Percentiles rank a stretch among this genome's conserved stretches.
Evolutionary conservation across 305 asterid genomes (phyloP).

Genomic region (Caryopteris hybrid): DNA sequence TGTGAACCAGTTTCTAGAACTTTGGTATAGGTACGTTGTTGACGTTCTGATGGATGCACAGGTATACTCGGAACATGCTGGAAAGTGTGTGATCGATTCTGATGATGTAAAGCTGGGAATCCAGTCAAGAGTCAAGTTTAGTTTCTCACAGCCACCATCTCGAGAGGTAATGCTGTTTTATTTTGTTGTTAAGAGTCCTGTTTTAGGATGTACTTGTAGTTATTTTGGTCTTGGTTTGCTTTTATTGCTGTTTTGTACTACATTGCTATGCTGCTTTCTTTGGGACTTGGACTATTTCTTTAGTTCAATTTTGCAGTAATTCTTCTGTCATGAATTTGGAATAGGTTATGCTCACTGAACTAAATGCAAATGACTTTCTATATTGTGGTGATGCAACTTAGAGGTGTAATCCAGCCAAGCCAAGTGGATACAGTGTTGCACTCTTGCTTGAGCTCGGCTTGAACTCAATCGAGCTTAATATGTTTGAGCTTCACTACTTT

Average conservation of each 20-base stretch:
- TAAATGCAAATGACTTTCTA: too few species aligned
- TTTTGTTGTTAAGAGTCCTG: background rate
- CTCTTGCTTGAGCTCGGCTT: background rate
- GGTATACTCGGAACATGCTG: conserved; percentile 84
- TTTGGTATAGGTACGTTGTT: conserved; percentile 77
- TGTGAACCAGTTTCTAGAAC: conserved; percentile 72
- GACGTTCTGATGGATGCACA: conserved; percentile 85
- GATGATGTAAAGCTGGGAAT: conserved; percentile 83
- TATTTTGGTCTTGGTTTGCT: background rate
- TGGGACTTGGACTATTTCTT: background rate
- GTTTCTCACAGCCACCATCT: conserved; percentile 95
- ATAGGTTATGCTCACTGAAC: too few species aligned
- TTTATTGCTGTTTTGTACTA: background rate
- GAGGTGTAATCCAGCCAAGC: background rate
- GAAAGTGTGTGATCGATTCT: conserved; percentile 62
- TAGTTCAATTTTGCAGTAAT: background rate
- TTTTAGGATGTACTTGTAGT: background rate
- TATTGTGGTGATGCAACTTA: background rate
- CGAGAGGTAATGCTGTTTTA: conserved; percentile 53
- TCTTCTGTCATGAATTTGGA: background rate
- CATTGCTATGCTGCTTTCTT: background rate
- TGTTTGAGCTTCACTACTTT: too few species aligned
- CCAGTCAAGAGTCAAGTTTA: conserved; percentile 83
- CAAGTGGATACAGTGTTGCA: background rate
- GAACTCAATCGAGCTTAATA: too few species aligned